Evolutionary conservation across 805 yeast species (phyloP).

Genomic region (Monosporozyma aquatica): DNA sequence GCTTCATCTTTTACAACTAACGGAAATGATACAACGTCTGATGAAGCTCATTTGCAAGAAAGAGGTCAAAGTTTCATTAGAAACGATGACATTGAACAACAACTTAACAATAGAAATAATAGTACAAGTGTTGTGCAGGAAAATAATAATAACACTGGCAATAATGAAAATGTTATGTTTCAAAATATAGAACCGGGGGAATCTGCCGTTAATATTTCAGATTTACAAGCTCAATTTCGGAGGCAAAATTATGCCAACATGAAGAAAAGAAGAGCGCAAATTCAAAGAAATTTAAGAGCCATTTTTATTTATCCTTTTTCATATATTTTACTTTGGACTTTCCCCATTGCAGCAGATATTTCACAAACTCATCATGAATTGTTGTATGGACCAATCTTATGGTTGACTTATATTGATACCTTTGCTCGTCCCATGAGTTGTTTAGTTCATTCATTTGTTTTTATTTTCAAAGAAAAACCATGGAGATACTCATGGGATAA

Average conservation of each 20-base stretch:
- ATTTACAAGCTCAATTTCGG: conserved; percentile 37
- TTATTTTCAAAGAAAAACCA: conserved; percentile 68
- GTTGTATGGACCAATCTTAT: conserved; percentile 42
- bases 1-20: background rate
- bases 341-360: conserved; percentile 63
- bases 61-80: background rate
- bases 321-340: conserved; percentile 70
- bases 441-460: conserved; percentile 65
- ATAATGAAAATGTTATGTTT: background rate
- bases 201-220: conserved; percentile 8
- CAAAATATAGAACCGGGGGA: background rate
- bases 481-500: conserved; percentile 46
- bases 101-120: background rate
- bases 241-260: conserved; percentile 53
- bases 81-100: background rate
- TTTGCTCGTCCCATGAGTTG: conserved; percentile 77
- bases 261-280: conserved; percentile 52
- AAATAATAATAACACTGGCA: background rate
- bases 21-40: conserved; percentile 1
- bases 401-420: conserved; percentile 62
- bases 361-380: conserved; percentile 44
- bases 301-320: conserved; percentile 81
- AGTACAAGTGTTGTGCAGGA: background rate
- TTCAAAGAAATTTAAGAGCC: conserved; percentile 68
- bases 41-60: background rate